These are phyloP conservation scores for Tolypocladium paradoxum DNA, from an alignment of 2,329 filamentous ascomycete species.

Conservation along the genomic window DNA sequence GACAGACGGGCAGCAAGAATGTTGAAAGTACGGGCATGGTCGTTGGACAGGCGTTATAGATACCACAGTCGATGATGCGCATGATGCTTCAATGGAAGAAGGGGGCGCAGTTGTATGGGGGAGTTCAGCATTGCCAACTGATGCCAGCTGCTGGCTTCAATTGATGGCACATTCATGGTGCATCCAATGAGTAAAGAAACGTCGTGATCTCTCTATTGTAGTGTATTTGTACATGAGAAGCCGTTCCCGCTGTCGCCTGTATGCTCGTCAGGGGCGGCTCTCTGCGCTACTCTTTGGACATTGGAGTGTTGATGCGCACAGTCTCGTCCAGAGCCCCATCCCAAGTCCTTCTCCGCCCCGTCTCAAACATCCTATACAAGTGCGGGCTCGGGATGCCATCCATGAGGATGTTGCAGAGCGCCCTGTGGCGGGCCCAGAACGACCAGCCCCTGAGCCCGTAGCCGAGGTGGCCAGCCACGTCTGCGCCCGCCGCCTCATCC, in stretches of 20 bases:
- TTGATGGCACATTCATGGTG: neutral
- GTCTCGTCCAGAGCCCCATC: conserved; percentile 25
- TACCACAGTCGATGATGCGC: neutral
- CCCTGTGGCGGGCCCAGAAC: conserved; percentile 28
- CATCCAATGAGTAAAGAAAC: neutral
- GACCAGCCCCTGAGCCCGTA: conserved; percentile 28
- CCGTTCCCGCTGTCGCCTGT: neutral
- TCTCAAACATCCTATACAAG: conserved; percentile 28
- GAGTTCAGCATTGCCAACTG: neutral
- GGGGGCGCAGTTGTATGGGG: neutral
- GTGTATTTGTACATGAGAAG: neutral
- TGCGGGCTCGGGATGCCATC: conserved; percentile 29
- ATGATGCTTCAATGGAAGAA: neutral
- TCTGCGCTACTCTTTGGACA: neutral
- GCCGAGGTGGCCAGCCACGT: conserved; percentile 26
- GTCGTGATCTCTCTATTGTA: neutral
- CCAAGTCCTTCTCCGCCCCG: conserved; percentile 27
- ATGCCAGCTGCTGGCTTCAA: neutral
- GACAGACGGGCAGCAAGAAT: neutral
- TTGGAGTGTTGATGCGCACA: neutral
- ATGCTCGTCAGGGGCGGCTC: neutral
- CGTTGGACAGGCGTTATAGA: neutral
- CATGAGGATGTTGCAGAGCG: conserved; percentile 25
- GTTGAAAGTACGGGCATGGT: neutral
- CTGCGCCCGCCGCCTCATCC: conserved; percentile 29